Conservation (phyloP, 495 filamentous ascomycete species). For the Penicillium arizonense region DNA sequence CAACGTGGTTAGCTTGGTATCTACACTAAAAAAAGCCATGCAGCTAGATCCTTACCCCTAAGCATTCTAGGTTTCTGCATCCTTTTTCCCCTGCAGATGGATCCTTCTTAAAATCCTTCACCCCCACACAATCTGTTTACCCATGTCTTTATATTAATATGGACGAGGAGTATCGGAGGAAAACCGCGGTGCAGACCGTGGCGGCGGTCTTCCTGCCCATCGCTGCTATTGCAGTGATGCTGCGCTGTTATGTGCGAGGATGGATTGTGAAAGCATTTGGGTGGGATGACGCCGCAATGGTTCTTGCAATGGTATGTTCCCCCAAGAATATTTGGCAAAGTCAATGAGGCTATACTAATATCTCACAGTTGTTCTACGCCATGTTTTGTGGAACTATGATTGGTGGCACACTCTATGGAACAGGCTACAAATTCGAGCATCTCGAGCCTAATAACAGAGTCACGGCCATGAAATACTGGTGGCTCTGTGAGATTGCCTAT, state of each 20-base stretch:
- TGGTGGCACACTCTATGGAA: constrained; percentile 36
- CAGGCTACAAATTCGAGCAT: constrained; percentile 27
- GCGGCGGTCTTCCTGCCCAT: constrained; percentile 40
- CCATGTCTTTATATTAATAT: constrained; percentile 1
- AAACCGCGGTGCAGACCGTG: constrained; percentile 28
- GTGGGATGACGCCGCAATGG: constrained; percentile 43
- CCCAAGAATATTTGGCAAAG: neutral
- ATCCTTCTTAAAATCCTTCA: neutral
- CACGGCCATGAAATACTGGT: constrained; percentile 44
- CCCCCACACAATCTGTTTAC: neutral
- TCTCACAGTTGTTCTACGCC: constrained; percentile 26
- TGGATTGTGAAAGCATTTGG: constrained; percentile 42
- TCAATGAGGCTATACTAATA: neutral
- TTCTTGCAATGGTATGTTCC: constrained; percentile 32
- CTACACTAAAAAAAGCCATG: neutral
- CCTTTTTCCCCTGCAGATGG: neutral
- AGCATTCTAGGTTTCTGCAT: neutral
- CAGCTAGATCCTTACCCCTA: neutral
- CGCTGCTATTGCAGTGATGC: constrained; percentile 32
- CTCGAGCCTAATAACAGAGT: constrained; percentile 22
- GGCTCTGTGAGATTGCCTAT: constrained; percentile 43
- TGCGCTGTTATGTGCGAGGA: constrained; percentile 44
- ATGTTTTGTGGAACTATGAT: constrained; percentile 44
- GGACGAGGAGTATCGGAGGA: constrained; percentile 26
- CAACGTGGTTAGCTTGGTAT: neutral